Evolutionary conservation across 441 rosid species (phyloP).

Genomic region (Omphalea diandra): DNA sequence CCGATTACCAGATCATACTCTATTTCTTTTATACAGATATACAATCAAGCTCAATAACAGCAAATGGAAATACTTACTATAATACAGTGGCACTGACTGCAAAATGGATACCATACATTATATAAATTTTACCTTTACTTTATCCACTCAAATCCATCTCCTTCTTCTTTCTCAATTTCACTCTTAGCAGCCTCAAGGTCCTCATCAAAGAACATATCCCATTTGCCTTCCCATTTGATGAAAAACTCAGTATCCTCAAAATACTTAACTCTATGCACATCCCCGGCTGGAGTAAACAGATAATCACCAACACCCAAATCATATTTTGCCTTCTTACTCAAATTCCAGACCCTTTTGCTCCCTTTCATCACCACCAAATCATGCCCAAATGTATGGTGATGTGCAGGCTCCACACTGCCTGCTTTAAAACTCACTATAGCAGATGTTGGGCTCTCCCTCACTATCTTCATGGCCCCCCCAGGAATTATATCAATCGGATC

Average conservation of each 20-base stretch:
- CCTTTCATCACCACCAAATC: slow-evolving; percentile 68
- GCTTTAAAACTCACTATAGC: slow-evolving; percentile 67
- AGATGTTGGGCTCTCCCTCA: slow-evolving; percentile 73
- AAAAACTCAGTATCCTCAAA: slow-evolving; percentile 84
- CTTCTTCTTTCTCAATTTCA: slow-evolving; percentile 44
- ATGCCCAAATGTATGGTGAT: slow-evolving; percentile 85
- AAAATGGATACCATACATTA: not conserved
- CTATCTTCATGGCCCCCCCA: slow-evolving; percentile 78
- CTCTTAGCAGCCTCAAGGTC: slow-evolving; percentile 61
- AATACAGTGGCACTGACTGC: too few relatives aligned
- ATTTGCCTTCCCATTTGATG: slow-evolving; percentile 84
- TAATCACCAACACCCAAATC: slow-evolving; percentile 69
- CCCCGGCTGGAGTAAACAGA: slow-evolving; percentile 72
- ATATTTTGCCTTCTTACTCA: slow-evolving; percentile 59
- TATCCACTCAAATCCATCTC: slow-evolving; percentile 26
- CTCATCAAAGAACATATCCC: slow-evolving; percentile 79
- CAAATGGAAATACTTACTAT: too few relatives aligned
- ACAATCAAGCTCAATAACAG: not conserved
- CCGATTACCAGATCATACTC: too few relatives aligned
- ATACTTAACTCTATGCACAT: slow-evolving; percentile 79
- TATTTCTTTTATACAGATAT: too few relatives aligned
- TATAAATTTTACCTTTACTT: not conserved
- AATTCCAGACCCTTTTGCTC: slow-evolving; percentile 78
- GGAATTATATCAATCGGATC: slow-evolving; percentile 61
- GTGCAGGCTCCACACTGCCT: slow-evolving; percentile 82